phyloP scores from a whole-genome alignment of 2,329 filamentous ascomycete genomes.

The Neurospora sp. region DNA sequence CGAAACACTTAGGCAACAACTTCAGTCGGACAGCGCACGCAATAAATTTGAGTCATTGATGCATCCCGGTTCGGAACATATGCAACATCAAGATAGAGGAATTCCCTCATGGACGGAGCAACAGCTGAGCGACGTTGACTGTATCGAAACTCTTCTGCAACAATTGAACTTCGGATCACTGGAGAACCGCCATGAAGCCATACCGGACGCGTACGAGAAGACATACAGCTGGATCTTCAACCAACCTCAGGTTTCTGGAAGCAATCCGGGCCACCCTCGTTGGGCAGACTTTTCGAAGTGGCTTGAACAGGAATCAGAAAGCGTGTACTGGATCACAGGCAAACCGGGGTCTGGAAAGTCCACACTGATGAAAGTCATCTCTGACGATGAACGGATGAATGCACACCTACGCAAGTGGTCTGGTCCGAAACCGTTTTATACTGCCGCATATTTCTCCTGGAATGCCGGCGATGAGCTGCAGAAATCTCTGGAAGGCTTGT shows the following conservation, averaged over 20 bases:
- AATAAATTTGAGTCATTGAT: not conserved
- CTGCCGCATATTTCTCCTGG: slow-evolving; percentile 12
- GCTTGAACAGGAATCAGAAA: not conserved
- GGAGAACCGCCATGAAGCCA: not conserved
- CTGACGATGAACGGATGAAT: not conserved
- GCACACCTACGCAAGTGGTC: slow-evolving; percentile 6
- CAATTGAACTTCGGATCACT: not conserved
- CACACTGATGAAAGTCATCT: slow-evolving; percentile 11
- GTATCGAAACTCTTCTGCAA: not conserved
- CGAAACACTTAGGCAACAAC: not conserved
- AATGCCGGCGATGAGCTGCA: slow-evolving; percentile 9
- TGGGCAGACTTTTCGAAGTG: slow-evolving; percentile 4
- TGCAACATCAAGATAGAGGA: not conserved
- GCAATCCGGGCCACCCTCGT: not conserved
- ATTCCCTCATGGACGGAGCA: not conserved
- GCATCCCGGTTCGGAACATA: not conserved
- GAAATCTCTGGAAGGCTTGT: slow-evolving; percentile 12
- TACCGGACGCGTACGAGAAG: not conserved
- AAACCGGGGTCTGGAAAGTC: slow-evolving; percentile 8
- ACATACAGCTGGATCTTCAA: slow-evolving; percentile 5
- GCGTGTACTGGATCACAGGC: slow-evolving; percentile 10
- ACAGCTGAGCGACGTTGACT: not conserved
- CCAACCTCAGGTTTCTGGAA: too few species aligned
- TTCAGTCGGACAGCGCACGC: not conserved
- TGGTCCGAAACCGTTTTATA: not conserved